These are phyloP conservation scores for Stylonectria norvegica DNA, from an alignment of 2,329 filamentous ascomycete species.

Conservation along the genomic window DNA sequence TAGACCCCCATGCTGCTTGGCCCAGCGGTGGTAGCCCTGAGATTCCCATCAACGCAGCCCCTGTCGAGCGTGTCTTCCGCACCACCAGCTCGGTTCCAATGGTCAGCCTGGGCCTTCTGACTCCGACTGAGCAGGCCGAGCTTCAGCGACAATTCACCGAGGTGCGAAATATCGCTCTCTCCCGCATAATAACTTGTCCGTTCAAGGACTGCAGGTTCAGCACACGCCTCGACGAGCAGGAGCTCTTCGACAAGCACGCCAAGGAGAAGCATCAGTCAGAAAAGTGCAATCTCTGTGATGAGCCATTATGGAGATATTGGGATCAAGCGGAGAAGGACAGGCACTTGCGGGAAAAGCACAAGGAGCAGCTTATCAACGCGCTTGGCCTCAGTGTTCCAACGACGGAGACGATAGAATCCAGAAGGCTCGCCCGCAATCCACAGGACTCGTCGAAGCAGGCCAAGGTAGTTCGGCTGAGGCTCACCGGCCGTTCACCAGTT, in stretches of 20 bases:
- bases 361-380: slow-evolving; percentile 15
- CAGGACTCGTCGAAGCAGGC: too few relatives aligned
- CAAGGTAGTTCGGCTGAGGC: too few relatives aligned
- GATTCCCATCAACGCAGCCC: slow-evolving; percentile 20
- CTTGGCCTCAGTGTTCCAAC: slow-evolving; percentile 5
- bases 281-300: slow-evolving; percentile 37
- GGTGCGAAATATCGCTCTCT: slow-evolving; percentile 12
- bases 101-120: slow-evolving; percentile 37
- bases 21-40: slow-evolving; percentile 5
- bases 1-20: slow-evolving; percentile 5
- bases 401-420: neutral
- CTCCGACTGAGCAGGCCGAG: slow-evolving; percentile 37
- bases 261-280: slow-evolving; percentile 30
- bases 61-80: slow-evolving; percentile 36
- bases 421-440: neutral
- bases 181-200: slow-evolving; percentile 36
- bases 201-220: slow-evolving; percentile 35
- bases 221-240: slow-evolving; percentile 29
- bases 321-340: slow-evolving; percentile 16
- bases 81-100: slow-evolving; percentile 34
- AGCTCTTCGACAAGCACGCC: slow-evolving; percentile 36
- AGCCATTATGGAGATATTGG: slow-evolving; percentile 31
- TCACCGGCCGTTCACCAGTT: too few relatives aligned
- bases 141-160: slow-evolving; percentile 26
- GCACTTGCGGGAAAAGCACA: slow-evolving; percentile 33